Conservation (phyloP, 805 yeast species). For the Hemisphaericaspora nanyangensis region DNA sequence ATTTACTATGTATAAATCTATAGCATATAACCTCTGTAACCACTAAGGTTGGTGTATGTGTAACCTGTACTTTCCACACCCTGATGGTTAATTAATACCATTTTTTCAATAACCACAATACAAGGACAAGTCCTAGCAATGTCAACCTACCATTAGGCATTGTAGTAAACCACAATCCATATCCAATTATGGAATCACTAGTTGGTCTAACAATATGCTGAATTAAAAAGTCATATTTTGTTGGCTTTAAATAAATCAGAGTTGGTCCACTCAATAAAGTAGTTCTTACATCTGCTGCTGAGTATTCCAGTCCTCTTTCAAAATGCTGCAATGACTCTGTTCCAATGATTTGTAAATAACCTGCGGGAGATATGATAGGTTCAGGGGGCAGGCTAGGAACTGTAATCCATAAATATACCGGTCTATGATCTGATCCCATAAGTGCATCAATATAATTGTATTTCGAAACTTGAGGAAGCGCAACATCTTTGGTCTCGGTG, state of each 20-base stretch:
- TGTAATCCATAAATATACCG: constrained; percentile 55
- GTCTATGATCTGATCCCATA: constrained; percentile 72
- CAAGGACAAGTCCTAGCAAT: constrained; percentile 14
- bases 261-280: constrained; percentile 37
- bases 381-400: constrained; percentile 44
- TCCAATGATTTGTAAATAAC: constrained; percentile 25
- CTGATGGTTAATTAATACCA: too few species aligned
- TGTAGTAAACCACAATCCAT: constrained; percentile 30
- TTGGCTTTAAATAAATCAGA: constrained; percentile 32
- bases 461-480: constrained; percentile 23
- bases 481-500: background rate
- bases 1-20: too few species aligned
- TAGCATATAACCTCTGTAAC: too few species aligned
- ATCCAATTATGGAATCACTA: constrained; percentile 30
- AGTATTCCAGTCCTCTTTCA: constrained; percentile 11
- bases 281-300: constrained; percentile 9
- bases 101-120: constrained; percentile 9
- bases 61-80: too few species aligned
- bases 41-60: too few species aligned
- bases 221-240: constrained; percentile 25
- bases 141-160: constrained; percentile 31
- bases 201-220: constrained; percentile 22
- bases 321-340: constrained; percentile 1
- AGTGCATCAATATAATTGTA: constrained; percentile 51
- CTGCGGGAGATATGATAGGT: constrained; percentile 22